phyloP scores from a whole-genome alignment of 176 grass and related monocot genomes.

The Oryza brachyantha region DNA sequence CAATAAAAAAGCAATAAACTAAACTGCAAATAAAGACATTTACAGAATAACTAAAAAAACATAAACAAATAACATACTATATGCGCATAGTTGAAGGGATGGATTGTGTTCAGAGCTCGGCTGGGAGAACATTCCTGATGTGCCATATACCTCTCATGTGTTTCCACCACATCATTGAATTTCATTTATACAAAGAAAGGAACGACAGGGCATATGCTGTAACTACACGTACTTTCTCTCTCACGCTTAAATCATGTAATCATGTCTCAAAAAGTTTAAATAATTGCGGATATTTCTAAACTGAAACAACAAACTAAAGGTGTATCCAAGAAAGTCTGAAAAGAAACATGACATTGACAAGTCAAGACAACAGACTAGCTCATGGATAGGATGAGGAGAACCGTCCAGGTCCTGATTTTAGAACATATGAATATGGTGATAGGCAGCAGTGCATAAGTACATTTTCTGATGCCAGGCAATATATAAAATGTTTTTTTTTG shows the following conservation, averaged over 20 bases:
- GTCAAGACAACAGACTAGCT: slow-evolving; percentile 4
- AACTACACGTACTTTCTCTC: not conserved
- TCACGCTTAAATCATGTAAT: not conserved
- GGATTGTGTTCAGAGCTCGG: not conserved
- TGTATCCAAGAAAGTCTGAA: not conserved
- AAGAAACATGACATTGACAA: slow-evolving; percentile 39
- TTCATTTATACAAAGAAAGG: not conserved
- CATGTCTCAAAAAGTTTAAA: not conserved
- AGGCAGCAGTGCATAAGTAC: slow-evolving; percentile 13
- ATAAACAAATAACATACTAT: not conserved
- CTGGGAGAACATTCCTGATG: slow-evolving; percentile 3
- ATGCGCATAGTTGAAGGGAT: not conserved
- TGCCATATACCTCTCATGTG: not conserved
- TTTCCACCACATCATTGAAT: slow-evolving; percentile 15
- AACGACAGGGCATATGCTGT: not conserved
- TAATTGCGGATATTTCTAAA: not conserved
- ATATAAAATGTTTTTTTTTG: slow-evolving; percentile 13
- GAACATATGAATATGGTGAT: slow-evolving; percentile 21
- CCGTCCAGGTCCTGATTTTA: slow-evolving; percentile 13
- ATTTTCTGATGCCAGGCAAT: not conserved
- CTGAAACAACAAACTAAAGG: not conserved
- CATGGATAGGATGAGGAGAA: slow-evolving; percentile 28
- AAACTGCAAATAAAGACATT: not conserved
- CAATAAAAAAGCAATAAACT: too few relatives aligned
- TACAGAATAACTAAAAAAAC: not conserved